phyloP scores from a whole-genome alignment of 202 grass and related monocot genomes.

The Carex sylvatica region DNA sequence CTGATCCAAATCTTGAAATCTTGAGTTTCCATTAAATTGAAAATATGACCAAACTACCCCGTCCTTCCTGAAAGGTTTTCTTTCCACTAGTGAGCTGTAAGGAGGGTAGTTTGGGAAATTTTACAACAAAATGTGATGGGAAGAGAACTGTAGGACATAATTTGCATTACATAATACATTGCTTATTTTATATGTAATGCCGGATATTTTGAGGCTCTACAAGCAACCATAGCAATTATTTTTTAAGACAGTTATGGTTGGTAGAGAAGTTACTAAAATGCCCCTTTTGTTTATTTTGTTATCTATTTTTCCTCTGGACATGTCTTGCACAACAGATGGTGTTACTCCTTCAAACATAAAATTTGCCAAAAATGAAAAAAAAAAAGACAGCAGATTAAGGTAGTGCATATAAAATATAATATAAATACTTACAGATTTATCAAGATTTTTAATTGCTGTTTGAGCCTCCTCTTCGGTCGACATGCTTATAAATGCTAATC shows the following conservation, averaged over 20 bases:
- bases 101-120: background rate
- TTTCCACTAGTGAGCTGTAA: background rate
- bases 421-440: slow-evolving; percentile 64
- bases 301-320: background rate
- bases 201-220: background rate
- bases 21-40: background rate
- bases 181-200: background rate
- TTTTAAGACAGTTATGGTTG: background rate
- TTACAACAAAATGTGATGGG: background rate
- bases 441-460: slow-evolving; percentile 52
- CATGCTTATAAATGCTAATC: slow-evolving; percentile 91
- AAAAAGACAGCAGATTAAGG: background rate
- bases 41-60: background rate
- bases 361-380: slow-evolving; percentile 15
- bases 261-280: background rate
- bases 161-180: background rate
- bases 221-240: background rate
- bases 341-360: slow-evolving; percentile 12
- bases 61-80: background rate
- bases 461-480: slow-evolving; percentile 73
- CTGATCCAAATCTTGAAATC: background rate
- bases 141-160: background rate
- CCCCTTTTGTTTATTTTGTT: background rate
- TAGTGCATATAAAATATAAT: background rate
- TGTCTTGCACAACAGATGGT: background rate